A percentile compares a stretch with the other conserved stretches of the same genome.
Conservation (phyloP, 805 yeast species). For the Kodamaea nitidulidarum region DNA sequence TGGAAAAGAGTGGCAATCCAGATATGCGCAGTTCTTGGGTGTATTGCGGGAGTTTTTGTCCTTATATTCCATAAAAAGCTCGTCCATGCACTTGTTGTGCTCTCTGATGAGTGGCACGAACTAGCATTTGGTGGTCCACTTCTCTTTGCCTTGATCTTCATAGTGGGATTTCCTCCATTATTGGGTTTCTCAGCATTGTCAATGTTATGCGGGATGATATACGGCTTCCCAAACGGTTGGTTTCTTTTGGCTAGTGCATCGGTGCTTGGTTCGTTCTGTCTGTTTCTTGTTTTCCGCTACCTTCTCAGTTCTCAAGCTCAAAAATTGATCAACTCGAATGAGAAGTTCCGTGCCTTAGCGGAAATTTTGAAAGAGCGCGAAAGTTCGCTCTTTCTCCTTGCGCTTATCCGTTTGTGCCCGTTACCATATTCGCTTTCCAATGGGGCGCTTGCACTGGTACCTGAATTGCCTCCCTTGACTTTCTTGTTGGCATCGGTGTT, state of each 20-base stretch:
- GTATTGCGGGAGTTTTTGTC: slow-evolving; percentile 15
- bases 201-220: slow-evolving; percentile 71
- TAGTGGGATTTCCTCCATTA: slow-evolving; percentile 86
- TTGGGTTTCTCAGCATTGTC: slow-evolving; percentile 74
- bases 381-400: slow-evolving; percentile 56
- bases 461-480: slow-evolving; percentile 58
- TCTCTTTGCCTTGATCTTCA: slow-evolving; percentile 50
- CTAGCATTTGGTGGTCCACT: slow-evolving; percentile 40
- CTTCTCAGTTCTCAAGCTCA: slow-evolving; percentile 55
- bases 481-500: slow-evolving; percentile 69
- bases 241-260: slow-evolving; percentile 65
- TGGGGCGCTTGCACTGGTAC: slow-evolving; percentile 88
- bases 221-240: slow-evolving; percentile 82
- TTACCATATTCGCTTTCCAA: slow-evolving; percentile 89
- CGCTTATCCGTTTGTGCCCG: slow-evolving; percentile 81
- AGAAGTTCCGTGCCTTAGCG: slow-evolving; percentile 68
- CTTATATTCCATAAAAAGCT: slow-evolving; percentile 35
- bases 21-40: slow-evolving; percentile 17
- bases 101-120: slow-evolving; percentile 45
- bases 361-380: slow-evolving; percentile 70
- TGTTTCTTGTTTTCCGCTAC: slow-evolving; percentile 66
- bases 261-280: slow-evolving; percentile 65
- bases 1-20: slow-evolving; percentile 12
- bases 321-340: slow-evolving; percentile 55
- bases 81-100: slow-evolving; percentile 32